Base-by-base conservation (phyloP, 2,329 filamentous ascomycete species). In the Triangularia verruculosa region DNA sequence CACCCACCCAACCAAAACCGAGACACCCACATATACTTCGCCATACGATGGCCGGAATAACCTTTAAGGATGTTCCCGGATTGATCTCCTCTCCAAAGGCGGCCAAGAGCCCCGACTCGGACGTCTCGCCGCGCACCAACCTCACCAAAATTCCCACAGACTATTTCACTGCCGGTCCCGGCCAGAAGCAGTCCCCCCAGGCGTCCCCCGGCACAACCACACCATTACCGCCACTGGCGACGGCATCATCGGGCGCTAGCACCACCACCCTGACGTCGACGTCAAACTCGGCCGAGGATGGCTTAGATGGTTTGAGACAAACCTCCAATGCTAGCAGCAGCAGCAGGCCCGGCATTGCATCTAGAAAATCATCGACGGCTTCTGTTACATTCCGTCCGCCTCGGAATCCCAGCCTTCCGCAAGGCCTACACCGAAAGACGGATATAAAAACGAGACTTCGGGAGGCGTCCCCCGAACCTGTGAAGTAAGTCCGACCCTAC, bases 361-460 rank as follows among this genome's bases (percentile, higher is more conserved):
- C 76, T 53, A 75, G 79, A 57, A 82, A 82, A 67, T 76, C 76
- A 12, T 85, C 82, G 1, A 72, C 77, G 30, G 78, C 79, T 28
- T 83, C 80, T 13, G 77, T 85, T 59, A 77, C 76, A 8, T 84
- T 84, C 68, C 78, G 77, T 3, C 72, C 74, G n/a, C 77, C 77
- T 27, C 72, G 71, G 0, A 77, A 82, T 66, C 79, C 79, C 3
- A 74, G 75, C 20, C 73, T 84, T 17, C 81, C 82, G 3, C 82
- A 83, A 65, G 82, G 82, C 25, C 67, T 72, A 3, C 80, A 81
- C 64, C 79, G 80, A 64, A 77, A 76, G 61, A 80, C 80, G 54
- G 74, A 76, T 58, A 78, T 47, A 47, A 47, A 76, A 32, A 72
- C 67, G 58, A 77, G 80, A 24, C 78, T 79, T 55, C 73, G 79